A percentile compares a stretch with the other conserved stretches of the same genome.
Evolutionary conservation across 2,329 filamentous ascomycete species (phyloP).

Genomic region (Aspergillus terreus): DNA sequence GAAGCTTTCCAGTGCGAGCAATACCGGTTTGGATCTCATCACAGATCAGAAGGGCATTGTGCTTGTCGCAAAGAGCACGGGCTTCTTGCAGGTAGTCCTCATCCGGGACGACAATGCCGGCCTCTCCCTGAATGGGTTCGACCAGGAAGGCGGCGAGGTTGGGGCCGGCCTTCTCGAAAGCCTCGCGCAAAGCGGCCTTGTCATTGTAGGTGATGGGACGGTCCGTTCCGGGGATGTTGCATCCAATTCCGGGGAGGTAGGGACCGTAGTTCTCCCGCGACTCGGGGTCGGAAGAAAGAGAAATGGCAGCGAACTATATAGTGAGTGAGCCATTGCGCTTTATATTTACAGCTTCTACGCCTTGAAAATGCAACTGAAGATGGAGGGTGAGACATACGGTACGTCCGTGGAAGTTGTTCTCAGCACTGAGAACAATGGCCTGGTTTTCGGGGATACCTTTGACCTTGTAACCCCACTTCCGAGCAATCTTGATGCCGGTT

Average conservation of each 20-base stretch:
- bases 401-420: slow-evolving; percentile 94
- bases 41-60: slow-evolving; percentile 93
- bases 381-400: slow-evolving; percentile 59
- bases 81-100: slow-evolving; percentile 80
- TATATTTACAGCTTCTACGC: too few relatives aligned
- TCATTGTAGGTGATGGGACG: slow-evolving; percentile 83
- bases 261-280: slow-evolving; percentile 96
- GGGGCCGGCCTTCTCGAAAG: slow-evolving; percentile 74
- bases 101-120: slow-evolving; percentile 91
- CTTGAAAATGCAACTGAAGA: background rate
- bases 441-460: slow-evolving; percentile 83
- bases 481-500: slow-evolving; percentile 90
- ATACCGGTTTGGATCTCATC: slow-evolving; percentile 99
- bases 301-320: slow-evolving; percentile 81
- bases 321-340: background rate
- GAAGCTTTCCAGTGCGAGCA: slow-evolving; percentile 86
- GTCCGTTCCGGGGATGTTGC: slow-evolving; percentile 68
- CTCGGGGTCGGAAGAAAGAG: slow-evolving; percentile 91
- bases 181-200: slow-evolving; percentile 72
- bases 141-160: slow-evolving; percentile 90
- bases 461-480: slow-evolving; percentile 97
- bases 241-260: slow-evolving; percentile 85
- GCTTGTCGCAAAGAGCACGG: slow-evolving; percentile 82
- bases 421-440: slow-evolving; percentile 77
- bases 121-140: slow-evolving; percentile 96